These are phyloP conservation scores for Delphinella strobiligena DNA, from an alignment of 2,329 filamentous ascomycete species.

Conservation along the genomic window DNA sequence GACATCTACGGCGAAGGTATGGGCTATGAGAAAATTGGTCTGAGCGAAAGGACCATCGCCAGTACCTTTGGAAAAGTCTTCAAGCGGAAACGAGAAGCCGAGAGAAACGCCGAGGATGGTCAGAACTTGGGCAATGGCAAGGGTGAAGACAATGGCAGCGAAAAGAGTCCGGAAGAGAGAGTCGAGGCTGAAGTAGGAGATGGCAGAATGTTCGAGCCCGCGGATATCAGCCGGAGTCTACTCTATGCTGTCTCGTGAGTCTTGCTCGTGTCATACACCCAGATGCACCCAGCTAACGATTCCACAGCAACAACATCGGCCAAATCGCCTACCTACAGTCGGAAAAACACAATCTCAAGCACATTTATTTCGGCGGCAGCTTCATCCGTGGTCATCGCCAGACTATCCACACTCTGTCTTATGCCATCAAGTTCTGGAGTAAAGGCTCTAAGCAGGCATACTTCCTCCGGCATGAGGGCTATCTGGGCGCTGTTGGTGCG, in stretches of 20 bases:
- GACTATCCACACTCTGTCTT: slow-evolving; percentile 94
- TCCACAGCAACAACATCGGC: slow-evolving; percentile 78
- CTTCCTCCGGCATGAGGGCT: slow-evolving; percentile 90
- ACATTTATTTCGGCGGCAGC: slow-evolving; percentile 95
- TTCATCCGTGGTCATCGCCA: slow-evolving; percentile 95
- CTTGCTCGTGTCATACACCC: background rate
- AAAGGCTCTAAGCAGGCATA: slow-evolving; percentile 90
- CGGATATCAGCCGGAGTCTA: slow-evolving; percentile 82
- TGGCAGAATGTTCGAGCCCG: slow-evolving; percentile 52
- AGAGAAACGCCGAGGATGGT: slow-evolving; percentile 63
- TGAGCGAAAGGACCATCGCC: slow-evolving; percentile 92
- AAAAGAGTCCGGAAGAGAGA: slow-evolving; percentile 15
- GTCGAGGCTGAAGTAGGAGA: slow-evolving; percentile 23
- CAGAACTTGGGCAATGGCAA: slow-evolving; percentile 45
- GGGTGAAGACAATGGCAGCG: slow-evolving; percentile 12
- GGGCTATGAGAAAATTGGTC: slow-evolving; percentile 88
- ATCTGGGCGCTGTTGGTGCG: slow-evolving; percentile 84
- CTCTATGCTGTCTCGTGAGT: slow-evolving; percentile 71
- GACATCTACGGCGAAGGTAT: slow-evolving; percentile 97
- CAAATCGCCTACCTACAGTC: slow-evolving; percentile 97
- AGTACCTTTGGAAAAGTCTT: slow-evolving; percentile 97
- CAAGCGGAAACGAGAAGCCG: slow-evolving; percentile 76
- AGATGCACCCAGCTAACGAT: slow-evolving; percentile 15
- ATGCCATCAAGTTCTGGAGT: slow-evolving; percentile 96
- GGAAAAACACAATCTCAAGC: slow-evolving; percentile 78